phyloP scores from a whole-genome alignment of 805 yeast species.

The Suhomyces sp. region DNA sequence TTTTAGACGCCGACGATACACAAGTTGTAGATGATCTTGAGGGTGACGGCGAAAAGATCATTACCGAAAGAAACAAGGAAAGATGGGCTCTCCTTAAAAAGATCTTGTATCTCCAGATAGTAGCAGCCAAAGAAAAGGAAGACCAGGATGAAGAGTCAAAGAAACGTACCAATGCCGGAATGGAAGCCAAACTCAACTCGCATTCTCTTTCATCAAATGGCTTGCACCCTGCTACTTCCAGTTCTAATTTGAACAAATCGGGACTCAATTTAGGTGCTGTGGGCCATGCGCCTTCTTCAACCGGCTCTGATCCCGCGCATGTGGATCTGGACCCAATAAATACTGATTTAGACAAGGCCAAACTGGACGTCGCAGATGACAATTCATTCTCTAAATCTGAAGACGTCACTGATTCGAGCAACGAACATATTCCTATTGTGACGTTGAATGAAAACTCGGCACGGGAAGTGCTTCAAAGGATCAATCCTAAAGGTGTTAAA shows the following conservation, averaged over 20 bases:
- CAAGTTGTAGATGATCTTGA: constrained; percentile 34
- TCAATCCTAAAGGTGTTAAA: constrained; percentile 37
- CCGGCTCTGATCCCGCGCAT: constrained; percentile 1
- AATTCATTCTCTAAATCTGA: constrained; percentile 11
- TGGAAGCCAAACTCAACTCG: constrained; percentile 10
- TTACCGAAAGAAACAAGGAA: constrained; percentile 47
- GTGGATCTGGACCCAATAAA: constrained; percentile 3
- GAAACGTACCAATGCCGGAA: constrained; percentile 35
- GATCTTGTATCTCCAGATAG: constrained; percentile 65
- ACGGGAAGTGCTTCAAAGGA: constrained; percentile 34
- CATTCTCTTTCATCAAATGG: background rate
- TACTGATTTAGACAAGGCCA: background rate
- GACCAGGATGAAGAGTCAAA: constrained; percentile 38
- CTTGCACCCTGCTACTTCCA: background rate
- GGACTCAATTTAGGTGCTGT: background rate
- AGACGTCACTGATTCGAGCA: constrained; percentile 9
- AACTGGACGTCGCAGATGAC: background rate
- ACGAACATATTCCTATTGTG: constrained; percentile 34
- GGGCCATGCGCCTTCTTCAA: background rate
- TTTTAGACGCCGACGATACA: constrained; percentile 47
- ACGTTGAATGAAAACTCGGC: constrained; percentile 44
- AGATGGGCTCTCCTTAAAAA: constrained; percentile 73
- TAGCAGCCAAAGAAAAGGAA: constrained; percentile 50
- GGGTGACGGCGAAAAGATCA: constrained; percentile 36
- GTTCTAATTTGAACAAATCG: background rate